A percentile compares a stretch with the other conserved stretches of the same genome.
These are phyloP conservation scores for Catenaria anguillulae DNA, from an alignment of 371 early-diverging fungal genomes.

Conservation along the genomic window DNA sequence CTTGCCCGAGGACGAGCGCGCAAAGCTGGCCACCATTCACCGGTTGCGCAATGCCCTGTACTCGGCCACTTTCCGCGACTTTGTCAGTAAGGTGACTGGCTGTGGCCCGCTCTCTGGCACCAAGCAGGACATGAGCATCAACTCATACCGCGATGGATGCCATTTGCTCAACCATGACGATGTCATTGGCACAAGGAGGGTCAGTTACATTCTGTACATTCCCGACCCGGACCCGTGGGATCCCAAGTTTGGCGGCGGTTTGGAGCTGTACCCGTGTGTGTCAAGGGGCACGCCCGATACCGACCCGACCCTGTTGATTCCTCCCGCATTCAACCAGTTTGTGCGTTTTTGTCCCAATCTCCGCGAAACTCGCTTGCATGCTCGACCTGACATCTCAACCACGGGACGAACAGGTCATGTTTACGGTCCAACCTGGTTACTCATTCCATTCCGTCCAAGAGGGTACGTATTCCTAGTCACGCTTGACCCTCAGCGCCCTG, in stretches of 20 bases:
- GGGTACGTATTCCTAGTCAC: too few relatives aligned
- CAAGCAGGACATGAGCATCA: slow-evolving; percentile 51
- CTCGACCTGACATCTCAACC: too few relatives aligned
- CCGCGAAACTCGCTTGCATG: background rate
- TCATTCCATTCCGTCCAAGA: slow-evolving; percentile 65
- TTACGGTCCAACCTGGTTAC: slow-evolving; percentile 57
- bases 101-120: slow-evolving; percentile 47
- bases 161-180: slow-evolving; percentile 65
- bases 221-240: slow-evolving; percentile 50
- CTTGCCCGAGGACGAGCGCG: slow-evolving; percentile 33
- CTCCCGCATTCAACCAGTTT: slow-evolving; percentile 59
- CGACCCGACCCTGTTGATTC: slow-evolving; percentile 37
- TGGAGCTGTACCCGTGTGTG: slow-evolving; percentile 55
- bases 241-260: slow-evolving; percentile 43
- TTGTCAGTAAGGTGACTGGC: slow-evolving; percentile 44
- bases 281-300: slow-evolving; percentile 42
- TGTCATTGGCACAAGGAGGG: slow-evolving; percentile 56
- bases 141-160: slow-evolving; percentile 44
- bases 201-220: slow-evolving; percentile 60
- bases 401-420: too few relatives aligned
- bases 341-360: too few relatives aligned
- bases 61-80: slow-evolving; percentile 47
- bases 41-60: slow-evolving; percentile 51
- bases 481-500: too few relatives aligned
- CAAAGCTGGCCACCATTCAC: slow-evolving; percentile 30